A percentile compares a stretch with the other conserved stretches of the same genome.
Conservation (phyloP, 106 monocot species). For the Alisma plantagoaquatica region DNA sequence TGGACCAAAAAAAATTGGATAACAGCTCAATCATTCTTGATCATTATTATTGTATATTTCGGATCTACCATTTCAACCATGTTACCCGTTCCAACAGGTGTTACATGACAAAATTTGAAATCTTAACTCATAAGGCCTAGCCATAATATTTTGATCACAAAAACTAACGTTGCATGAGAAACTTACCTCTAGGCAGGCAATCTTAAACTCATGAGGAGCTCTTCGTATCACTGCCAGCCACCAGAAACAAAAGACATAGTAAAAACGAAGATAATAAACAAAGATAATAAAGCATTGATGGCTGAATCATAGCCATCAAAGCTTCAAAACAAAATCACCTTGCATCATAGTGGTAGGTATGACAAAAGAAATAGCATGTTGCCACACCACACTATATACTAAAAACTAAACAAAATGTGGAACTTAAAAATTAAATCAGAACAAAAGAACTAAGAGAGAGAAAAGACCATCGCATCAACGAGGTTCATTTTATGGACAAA, state of each 20-base stretch:
- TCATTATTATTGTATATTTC: neutral
- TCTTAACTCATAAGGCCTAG: too few relatives aligned
- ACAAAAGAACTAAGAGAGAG: too few relatives aligned
- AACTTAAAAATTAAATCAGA: too few relatives aligned
- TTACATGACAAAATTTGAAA: too few relatives aligned
- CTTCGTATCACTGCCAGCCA: conserved; percentile 69
- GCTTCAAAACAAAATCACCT: too few relatives aligned
- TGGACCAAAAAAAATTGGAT: neutral
- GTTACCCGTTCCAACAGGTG: neutral
- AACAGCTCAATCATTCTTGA: neutral
- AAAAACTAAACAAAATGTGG: too few relatives aligned
- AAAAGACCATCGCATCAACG: too few relatives aligned
- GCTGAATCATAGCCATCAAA: too few relatives aligned
- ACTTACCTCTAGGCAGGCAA: conserved; percentile 97
- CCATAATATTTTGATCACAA: neutral
- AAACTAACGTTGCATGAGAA: neutral
- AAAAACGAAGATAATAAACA: neutral
- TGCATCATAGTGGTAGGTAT: neutral
- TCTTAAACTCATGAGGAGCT: conserved; percentile 98
- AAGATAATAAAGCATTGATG: too few relatives aligned
- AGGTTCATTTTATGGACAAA: too few relatives aligned
- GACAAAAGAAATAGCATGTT: neutral
- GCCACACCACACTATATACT: neutral
- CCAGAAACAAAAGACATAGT: conserved; percentile 4
- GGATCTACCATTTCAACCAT: neutral